Evolutionary conservation across 83 land plant genomes (phyloP).

Genomic region (Isoetes engelmannii): DNA sequence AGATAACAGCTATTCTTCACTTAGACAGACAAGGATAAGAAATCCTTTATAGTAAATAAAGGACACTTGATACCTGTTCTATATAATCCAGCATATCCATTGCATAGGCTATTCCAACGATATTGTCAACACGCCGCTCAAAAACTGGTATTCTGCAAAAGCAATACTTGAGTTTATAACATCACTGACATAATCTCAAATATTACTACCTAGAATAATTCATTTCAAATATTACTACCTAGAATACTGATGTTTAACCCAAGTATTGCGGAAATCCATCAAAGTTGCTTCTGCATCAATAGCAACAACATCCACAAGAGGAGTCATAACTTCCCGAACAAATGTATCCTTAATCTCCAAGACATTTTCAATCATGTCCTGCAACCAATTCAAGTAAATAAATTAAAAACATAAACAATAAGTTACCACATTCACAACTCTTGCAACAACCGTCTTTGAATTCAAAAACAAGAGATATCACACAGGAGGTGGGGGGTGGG

Average conservation of each 20-base stretch:
- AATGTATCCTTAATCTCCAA: constrained; percentile 89
- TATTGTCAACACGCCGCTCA: constrained; percentile 91
- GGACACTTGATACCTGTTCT: constrained; percentile 49
- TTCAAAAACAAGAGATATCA: too few relatives aligned
- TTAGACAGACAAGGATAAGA: not conserved
- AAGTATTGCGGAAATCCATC: constrained; percentile 73
- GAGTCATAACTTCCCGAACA: constrained; percentile 98
- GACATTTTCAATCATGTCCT: constrained; percentile 99
- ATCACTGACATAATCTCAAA: not conserved
- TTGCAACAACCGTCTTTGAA: too few relatives aligned
- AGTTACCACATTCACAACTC: too few relatives aligned
- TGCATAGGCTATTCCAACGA: constrained; percentile 98
- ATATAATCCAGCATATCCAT: constrained; percentile 95
- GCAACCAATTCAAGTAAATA: constrained; percentile 3
- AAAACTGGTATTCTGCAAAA: constrained; percentile 84
- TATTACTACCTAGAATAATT: not conserved
- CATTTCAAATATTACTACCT: constrained; percentile 37
- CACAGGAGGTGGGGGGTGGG: too few relatives aligned
- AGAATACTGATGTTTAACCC: constrained; percentile 90
- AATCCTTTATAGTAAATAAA: not conserved
- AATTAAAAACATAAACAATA: too few relatives aligned
- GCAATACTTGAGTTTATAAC: not conserved
- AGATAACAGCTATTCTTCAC: not conserved
- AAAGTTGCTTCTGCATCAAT: constrained; percentile 82
- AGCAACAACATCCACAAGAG: constrained; percentile 92